phyloP scores from a whole-genome alignment of 106 monocot species.

The Acorus gramineus region DNA sequence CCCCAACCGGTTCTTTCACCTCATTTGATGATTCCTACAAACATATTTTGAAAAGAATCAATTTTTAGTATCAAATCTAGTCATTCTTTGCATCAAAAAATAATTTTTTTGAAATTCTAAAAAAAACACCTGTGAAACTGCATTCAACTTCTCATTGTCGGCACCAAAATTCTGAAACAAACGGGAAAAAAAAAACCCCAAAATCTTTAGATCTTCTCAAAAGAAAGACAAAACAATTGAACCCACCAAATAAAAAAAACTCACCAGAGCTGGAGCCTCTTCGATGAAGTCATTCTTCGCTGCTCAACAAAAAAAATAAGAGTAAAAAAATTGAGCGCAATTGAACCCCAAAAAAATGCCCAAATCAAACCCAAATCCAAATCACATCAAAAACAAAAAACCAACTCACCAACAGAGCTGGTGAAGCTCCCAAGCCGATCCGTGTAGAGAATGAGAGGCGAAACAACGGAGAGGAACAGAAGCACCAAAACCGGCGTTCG shows the following conservation, averaged over 20 bases:
- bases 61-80: background rate
- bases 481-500: too few species aligned
- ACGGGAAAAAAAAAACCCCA: background rate
- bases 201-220: background rate
- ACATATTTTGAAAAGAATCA: background rate
- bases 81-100: background rate
- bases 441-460: too few species aligned
- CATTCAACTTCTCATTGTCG: conserved; percentile 4
- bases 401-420: too few species aligned
- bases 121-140: conserved; percentile 4
- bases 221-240: too few species aligned
- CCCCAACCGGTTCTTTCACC: conserved; percentile 27
- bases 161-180: conserved; percentile 8
- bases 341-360: conserved; percentile 1
- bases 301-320: conserved; percentile 10
- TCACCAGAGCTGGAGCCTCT: conserved; percentile 11
- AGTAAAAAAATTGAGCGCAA: background rate
- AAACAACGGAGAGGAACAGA: too few species aligned
- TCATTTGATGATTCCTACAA: conserved; percentile 21
- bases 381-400: conserved; percentile 10
- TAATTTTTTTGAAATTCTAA: too few species aligned
- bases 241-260: background rate
- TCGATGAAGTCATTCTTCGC: conserved; percentile 12
- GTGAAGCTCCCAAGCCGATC: too few species aligned
- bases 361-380: background rate